phyloP scores from a whole-genome alignment of 2,329 filamentous ascomycete genomes.

The Plenodomus tracheiphilus region DNA sequence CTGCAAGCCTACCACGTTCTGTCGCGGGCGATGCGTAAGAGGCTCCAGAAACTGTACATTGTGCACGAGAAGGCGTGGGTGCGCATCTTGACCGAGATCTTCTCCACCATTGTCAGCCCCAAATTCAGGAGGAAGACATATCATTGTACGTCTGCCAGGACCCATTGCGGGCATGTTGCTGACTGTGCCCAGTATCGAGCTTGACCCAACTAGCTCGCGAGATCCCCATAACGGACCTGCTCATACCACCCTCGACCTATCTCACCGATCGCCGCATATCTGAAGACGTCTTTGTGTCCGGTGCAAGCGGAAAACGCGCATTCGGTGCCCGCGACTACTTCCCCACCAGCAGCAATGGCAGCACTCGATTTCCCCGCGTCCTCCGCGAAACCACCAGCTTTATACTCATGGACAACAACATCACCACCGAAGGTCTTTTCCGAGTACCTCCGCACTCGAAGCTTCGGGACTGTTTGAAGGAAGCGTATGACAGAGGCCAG shows the following conservation, averaged over 20 bases:
- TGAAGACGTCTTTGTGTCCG: conserved; percentile 52
- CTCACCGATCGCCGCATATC: conserved; percentile 57
- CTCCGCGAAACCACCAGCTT: conserved; percentile 58
- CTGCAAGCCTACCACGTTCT: conserved; percentile 61
- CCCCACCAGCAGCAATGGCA: conserved; percentile 49
- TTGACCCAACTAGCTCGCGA: conserved; percentile 55
- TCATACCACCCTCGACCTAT: conserved; percentile 59
- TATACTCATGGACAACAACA: conserved; percentile 52
- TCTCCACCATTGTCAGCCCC: conserved; percentile 60
- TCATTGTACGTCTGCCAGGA: conserved; percentile 46
- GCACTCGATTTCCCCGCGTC: conserved; percentile 55
- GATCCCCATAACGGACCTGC: conserved; percentile 56
- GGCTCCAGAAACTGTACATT: conserved; percentile 59
- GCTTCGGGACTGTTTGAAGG: conserved; percentile 54
- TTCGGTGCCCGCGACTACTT: conserved; percentile 54
- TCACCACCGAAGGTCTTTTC: conserved; percentile 57
- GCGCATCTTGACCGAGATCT: conserved; percentile 58
- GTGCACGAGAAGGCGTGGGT: conserved; percentile 63
- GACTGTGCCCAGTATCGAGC: conserved; percentile 48
- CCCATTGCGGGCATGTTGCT: conserved; percentile 5
- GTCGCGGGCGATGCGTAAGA: conserved; percentile 58
- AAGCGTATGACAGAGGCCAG: conserved; percentile 60
- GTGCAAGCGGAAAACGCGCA: conserved; percentile 50
- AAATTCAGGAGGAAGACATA: conserved; percentile 62
- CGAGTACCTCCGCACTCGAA: conserved; percentile 56